Conservation (phyloP, 176 grass and related monocot species). For the Aegilops bicornis region DNA sequence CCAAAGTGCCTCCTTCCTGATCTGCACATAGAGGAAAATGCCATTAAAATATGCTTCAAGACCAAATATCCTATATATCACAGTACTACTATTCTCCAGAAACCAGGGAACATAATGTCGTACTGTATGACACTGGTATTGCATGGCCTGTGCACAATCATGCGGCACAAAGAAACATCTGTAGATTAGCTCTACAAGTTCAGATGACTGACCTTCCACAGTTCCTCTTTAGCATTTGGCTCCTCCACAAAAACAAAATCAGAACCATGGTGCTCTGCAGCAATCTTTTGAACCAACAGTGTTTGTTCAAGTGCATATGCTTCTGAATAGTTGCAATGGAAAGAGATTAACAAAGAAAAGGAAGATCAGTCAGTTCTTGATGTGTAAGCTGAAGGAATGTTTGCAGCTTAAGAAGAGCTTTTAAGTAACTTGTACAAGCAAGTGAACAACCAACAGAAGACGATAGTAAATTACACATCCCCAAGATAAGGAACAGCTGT, state of each 20-base stretch:
- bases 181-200: not conserved
- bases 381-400: not conserved
- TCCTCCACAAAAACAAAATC: constrained; percentile 94
- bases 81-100: not conserved
- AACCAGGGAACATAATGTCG: not conserved
- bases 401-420: constrained; percentile 13
- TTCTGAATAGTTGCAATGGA: constrained; percentile 52
- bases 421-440: not conserved
- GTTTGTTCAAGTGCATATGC: constrained; percentile 95
- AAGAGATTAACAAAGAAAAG: constrained; percentile 21
- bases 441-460: constrained; percentile 1
- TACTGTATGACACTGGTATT: not conserved
- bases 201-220: constrained; percentile 76
- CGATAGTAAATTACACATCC: not conserved
- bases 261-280: constrained; percentile 73
- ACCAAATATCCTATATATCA: not conserved
- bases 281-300: constrained; percentile 92
- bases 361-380: not conserved
- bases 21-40: constrained; percentile 47
- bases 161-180: constrained; percentile 2
- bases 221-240: constrained; percentile 66
- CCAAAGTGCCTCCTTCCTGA: constrained; percentile 96
- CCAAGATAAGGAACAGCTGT: constrained; percentile 3
- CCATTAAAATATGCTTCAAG: constrained; percentile 30
- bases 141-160: not conserved